phyloP scores from a whole-genome alignment of 2,329 filamentous ascomycete genomes.

The Beauveria australis region DNA sequence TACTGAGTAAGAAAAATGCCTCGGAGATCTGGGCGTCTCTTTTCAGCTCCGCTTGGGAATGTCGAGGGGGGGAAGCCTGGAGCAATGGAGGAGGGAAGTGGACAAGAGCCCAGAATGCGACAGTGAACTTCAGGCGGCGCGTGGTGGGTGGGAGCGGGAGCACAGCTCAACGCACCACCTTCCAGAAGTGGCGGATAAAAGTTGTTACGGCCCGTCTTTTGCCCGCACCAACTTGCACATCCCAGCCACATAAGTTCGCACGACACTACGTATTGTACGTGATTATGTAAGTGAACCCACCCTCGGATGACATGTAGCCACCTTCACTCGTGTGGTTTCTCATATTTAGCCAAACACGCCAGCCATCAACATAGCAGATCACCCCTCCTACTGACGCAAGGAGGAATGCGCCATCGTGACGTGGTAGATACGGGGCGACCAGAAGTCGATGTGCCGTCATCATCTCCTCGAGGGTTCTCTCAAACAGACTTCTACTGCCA shows the following conservation, averaged over 20 bases:
- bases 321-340: too few species aligned
- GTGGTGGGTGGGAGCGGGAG: background rate
- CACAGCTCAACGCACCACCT: background rate
- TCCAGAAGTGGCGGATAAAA: background rate
- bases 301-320: too few species aligned
- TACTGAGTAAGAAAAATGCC: background rate
- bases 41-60: background rate
- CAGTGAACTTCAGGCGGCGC: background rate
- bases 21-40: background rate
- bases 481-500: too few species aligned
- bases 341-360: too few species aligned
- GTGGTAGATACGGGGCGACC: too few species aligned
- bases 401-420: too few species aligned
- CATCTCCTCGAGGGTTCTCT: too few species aligned
- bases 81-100: background rate
- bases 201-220: slow-evolving; percentile 2
- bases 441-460: too few species aligned
- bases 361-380: too few species aligned
- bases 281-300: too few species aligned
- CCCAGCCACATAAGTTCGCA: background rate
- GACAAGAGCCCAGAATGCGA: slow-evolving; percentile 1
- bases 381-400: too few species aligned
- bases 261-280: too few species aligned
- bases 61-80: background rate
- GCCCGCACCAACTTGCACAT: background rate